Conservation (phyloP, 495 filamentous ascomycete species). For the Umbilicaria muhlenbergii region DNA sequence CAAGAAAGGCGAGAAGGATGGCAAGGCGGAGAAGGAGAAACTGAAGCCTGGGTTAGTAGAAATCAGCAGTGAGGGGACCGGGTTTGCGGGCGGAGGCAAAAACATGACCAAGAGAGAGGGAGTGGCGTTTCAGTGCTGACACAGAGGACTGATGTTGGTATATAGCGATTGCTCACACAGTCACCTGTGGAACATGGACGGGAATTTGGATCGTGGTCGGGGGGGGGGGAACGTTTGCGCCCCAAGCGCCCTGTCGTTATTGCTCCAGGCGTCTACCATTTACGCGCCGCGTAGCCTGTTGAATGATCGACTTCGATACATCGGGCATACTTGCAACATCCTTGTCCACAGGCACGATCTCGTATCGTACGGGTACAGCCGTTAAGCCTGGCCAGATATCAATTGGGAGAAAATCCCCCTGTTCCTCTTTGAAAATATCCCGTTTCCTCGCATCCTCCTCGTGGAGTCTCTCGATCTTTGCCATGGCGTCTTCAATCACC, state of each 20-base stretch:
- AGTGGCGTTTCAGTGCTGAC: constrained; percentile 73
- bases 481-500: constrained; percentile 58
- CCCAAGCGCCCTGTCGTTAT: too few species aligned
- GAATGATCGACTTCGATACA: constrained; percentile 13
- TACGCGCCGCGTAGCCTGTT: constrained; percentile 11
- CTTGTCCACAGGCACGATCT: constrained; percentile 26
- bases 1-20: constrained; percentile 31
- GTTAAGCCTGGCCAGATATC: constrained; percentile 77
- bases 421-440: constrained; percentile 63
- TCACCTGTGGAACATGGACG: too few species aligned
- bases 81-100: constrained; percentile 73
- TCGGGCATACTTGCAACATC: constrained; percentile 14
- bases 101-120: constrained; percentile 68
- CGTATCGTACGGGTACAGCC: constrained; percentile 40
- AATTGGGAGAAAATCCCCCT: constrained; percentile 71
- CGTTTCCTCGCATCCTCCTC: constrained; percentile 58
- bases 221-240: too few species aligned
- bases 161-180: neutral
- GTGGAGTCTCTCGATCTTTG: constrained; percentile 59
- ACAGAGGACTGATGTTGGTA: constrained; percentile 4
- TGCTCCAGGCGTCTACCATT: neutral
- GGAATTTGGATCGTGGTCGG: too few species aligned
- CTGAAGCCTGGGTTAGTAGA: constrained; percentile 67
- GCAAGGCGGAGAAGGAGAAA: constrained; percentile 36
- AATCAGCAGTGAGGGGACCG: constrained; percentile 78